Evolutionary conservation across 805 yeast genomes (phyloP), one percentile per base, ranked within the genome.

Genomic region (Zygosaccharomyces lentus): DNA sequence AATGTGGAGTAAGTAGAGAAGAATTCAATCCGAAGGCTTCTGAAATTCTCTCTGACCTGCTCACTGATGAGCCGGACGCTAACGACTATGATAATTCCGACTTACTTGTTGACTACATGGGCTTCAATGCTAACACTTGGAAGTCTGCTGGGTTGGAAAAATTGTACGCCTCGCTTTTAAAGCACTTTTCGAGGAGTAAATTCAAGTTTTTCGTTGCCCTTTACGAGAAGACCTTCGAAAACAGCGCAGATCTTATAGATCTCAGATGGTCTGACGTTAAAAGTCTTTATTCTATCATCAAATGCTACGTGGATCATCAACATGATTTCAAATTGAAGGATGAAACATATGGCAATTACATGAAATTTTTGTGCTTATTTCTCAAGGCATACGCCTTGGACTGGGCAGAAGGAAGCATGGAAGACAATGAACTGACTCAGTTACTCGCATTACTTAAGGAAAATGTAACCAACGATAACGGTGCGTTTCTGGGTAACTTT

Each of bases 251-350:
- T 12, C 19, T 39, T 1, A 9, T 43, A 6, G 40, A 45, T 2
- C 27, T 54, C 1, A 34, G 44, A 2, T 50, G 61, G 36, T 46
- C 50, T 4, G 50, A 55, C 2, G 2, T 61, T 6, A 9, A 39
- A 2, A 23, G 46, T 4, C 39, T 66, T 25, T 57, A 55, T 30
- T 34, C 29, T 12, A 21, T 24, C 5, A 43, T 60, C 15, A 38
- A 47, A 25, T 35, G 10, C 5, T 27, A 39, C 9, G 37, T 49
- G 10, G 29, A 37, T 2, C 15, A 21, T 13, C 31, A 30, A 17
- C 43, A 41, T 12, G 37, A 39, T 15, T 67, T 65, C 43, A 68
- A 62, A 37, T 16, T 54, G 1, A 66, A 59, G 41, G 74, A 69
- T 48, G 41, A 43, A 1, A 37, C 58, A 5, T 61, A 59, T 37